Conservation (phyloP, 2,329 filamentous ascomycete genomes). For the Ramularia collo-cygni region DNA sequence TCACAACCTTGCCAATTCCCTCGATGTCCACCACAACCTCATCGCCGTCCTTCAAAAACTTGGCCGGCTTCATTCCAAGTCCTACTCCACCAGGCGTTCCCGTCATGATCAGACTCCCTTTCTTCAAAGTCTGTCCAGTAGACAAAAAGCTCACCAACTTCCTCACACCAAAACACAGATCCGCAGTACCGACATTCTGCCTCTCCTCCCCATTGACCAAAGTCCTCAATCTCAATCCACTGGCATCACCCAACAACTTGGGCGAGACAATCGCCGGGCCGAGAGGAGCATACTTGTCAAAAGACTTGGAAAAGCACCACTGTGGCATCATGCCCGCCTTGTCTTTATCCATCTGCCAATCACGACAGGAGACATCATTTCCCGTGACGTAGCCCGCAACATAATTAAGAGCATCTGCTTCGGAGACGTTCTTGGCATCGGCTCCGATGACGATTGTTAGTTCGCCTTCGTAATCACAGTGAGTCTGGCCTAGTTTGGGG, state of each 20-base stretch:
- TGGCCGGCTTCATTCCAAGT: conserved; percentile 27
- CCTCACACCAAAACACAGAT: conserved; percentile 42
- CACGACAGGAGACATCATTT: conserved; percentile 74
- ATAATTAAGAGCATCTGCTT: conserved; percentile 59
- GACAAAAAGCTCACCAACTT: conserved; percentile 30
- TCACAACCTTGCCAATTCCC: conserved; percentile 29
- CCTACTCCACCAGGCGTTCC: conserved; percentile 40
- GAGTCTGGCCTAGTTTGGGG: conserved; percentile 57
- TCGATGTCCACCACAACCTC: conserved; percentile 30
- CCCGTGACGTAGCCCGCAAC: conserved; percentile 69
- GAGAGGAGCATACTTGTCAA: conserved; percentile 51
- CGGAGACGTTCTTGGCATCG: conserved; percentile 57
- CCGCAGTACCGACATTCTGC: conserved; percentile 35
- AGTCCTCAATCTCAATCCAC: conserved; percentile 39
- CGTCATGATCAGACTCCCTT: conserved; percentile 46
- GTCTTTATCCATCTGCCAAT: conserved; percentile 44
- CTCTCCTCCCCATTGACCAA: conserved; percentile 45
- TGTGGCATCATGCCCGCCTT: conserved; percentile 48
- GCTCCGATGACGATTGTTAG: conserved; percentile 67
- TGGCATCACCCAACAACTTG: conserved; percentile 39
- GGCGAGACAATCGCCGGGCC: conserved; percentile 45
- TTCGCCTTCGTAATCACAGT: conserved; percentile 74
- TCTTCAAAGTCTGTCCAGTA: conserved; percentile 38
- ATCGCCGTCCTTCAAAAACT: conserved; percentile 29
- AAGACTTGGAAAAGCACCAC: conserved; percentile 54